phyloP scores from a whole-genome alignment of 2,329 filamentous ascomycete genomes.

The Scorias spongiosa region DNA sequence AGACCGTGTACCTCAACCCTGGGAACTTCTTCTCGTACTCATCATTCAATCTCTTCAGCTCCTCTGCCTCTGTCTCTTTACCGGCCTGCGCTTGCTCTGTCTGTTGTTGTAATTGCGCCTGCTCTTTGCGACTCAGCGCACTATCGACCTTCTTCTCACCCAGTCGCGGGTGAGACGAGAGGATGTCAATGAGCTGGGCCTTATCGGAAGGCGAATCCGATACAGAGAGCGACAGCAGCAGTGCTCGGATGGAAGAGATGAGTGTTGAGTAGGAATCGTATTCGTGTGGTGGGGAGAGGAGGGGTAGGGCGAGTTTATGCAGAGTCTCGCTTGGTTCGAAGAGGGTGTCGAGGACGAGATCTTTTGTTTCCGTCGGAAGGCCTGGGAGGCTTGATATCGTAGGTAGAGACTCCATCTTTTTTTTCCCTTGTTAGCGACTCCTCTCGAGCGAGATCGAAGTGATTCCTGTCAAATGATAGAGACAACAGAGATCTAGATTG shows the following conservation, averaged over 20 bases:
- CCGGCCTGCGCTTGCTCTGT: not conserved
- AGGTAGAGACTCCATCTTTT: constrained; percentile 35
- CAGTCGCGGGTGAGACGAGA: constrained; percentile 69
- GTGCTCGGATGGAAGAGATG: constrained; percentile 48
- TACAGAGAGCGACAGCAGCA: constrained; percentile 45
- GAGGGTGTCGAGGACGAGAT: constrained; percentile 53
- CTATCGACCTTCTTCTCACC: constrained; percentile 73
- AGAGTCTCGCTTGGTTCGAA: constrained; percentile 72
- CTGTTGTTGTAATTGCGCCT: constrained; percentile 50
- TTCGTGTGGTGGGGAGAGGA: constrained; percentile 38
- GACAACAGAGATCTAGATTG: too few species aligned
- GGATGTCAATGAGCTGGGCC: constrained; percentile 50
- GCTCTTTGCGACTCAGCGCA: constrained; percentile 64
- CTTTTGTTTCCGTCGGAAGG: constrained; percentile 41
- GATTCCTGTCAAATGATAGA: too few species aligned
- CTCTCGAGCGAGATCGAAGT: too few species aligned
- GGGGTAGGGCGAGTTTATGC: constrained; percentile 54
- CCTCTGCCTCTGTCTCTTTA: constrained; percentile 37
- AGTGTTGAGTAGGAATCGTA: constrained; percentile 56
- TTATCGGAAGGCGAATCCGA: constrained; percentile 36
- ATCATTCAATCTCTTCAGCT: constrained; percentile 49
- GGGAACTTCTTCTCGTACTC: constrained; percentile 73
- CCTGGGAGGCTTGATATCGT: constrained; percentile 39
- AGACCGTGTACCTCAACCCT: constrained; percentile 76
- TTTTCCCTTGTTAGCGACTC: not conserved